Evolutionary conservation across 306 rosid species (phyloP).

Genomic region (Casuarina glauca): DNA sequence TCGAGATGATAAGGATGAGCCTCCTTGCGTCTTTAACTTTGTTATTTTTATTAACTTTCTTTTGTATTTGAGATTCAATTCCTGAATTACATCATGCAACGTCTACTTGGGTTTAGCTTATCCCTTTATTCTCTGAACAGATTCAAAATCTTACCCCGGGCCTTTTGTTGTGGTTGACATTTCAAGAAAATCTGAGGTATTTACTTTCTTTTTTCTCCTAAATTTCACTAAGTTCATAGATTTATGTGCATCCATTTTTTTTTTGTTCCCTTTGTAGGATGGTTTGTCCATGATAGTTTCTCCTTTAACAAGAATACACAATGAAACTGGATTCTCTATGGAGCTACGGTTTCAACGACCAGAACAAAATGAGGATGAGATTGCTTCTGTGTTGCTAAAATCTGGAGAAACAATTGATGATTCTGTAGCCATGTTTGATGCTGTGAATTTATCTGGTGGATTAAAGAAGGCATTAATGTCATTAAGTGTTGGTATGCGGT

Average conservation of each 20-base stretch:
- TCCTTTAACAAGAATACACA: constrained; percentile 73
- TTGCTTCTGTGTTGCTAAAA: constrained; percentile 63
- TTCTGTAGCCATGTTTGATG: constrained; percentile 81
- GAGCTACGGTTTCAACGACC: constrained; percentile 78
- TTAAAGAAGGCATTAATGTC: constrained; percentile 77
- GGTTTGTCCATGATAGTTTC: constrained; percentile 71
- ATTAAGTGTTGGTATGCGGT: constrained; percentile 68
- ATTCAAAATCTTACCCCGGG: constrained; percentile 78
- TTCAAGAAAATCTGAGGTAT: constrained; percentile 82
- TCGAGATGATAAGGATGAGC: neutral
- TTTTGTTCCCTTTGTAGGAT: constrained; percentile 43
- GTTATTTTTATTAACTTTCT: neutral
- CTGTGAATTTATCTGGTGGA: constrained; percentile 76
- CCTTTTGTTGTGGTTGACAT: constrained; percentile 70
- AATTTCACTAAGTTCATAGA: constrained; percentile 15
- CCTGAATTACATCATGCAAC: constrained; percentile 13
- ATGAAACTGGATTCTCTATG: constrained; percentile 70
- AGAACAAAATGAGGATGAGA: constrained; percentile 62
- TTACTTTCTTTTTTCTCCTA: constrained; percentile 11
- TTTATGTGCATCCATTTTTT: neutral
- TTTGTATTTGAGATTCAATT: constrained; percentile 4
- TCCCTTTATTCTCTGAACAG: constrained; percentile 46
- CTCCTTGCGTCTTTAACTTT: neutral
- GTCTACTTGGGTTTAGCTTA: constrained; percentile 20
- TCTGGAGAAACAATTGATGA: constrained; percentile 87